Base-by-base conservation (phyloP, 1,139 yeast genomes). In the Geotrichum europaeum region DNA sequence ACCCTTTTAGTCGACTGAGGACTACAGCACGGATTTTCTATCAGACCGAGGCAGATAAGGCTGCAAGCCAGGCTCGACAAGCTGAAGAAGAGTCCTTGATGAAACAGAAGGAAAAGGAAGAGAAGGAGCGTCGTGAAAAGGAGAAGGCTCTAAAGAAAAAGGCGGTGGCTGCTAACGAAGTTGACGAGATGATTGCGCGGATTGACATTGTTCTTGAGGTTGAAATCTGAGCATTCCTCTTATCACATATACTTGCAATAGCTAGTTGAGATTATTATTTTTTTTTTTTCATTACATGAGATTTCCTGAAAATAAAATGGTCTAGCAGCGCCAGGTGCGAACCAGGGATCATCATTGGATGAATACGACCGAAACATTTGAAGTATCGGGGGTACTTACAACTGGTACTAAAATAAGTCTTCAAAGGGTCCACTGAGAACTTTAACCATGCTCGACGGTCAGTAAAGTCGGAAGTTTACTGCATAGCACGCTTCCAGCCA, bases 1-100 rank as follows among this genome's bases (percentile, higher is more conserved):
- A 94, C 76, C 98, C 99, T 43, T 94, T 94, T 74, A 85, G 90
- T 65, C 83, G 98, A 72, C 81, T 94, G 70, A 87, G 90, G 72
- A 92, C 97, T 0, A 86, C 84, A 63, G 89, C 97, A 0, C 83
- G 89, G 70, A 85, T 90, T 64, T 92, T 90, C 73, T 91, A 92
- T 65, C 80, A 81, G 64, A 62, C 72, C n/a, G 60, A 51, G 22
- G 63, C 56, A 4, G 60, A 63, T 6, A 60, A 63, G 68, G 66
- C 68, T 59, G 62, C 60, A 45, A 59, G 61, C 55, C 59, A 51
- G 47, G 59, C 52, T 32, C 57, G 54, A 28, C 34, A 40, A 24
- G 57, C 61, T 0, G 79, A 77, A 60, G 70, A 76, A 12, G 79
- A 77, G 60, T 72, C 74, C 51, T 80, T 77, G 57, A 82, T 79